These are phyloP conservation scores for Periglandula ipomoeae DNA, from an alignment of 2,329 filamentous ascomycete genomes.

Conservation along the genomic window DNA sequence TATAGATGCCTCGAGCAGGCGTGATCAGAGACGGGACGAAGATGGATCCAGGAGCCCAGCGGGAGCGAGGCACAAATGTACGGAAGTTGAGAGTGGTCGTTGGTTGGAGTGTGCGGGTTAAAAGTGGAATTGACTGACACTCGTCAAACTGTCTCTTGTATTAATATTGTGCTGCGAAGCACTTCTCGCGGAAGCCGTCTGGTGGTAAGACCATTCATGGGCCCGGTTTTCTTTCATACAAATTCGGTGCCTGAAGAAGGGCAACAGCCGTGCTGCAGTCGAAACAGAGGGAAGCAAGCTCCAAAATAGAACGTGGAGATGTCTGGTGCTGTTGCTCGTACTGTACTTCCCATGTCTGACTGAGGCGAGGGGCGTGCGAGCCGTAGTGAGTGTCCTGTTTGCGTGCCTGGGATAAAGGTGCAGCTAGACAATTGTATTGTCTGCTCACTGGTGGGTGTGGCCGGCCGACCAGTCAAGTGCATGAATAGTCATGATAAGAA, in stretches of 20 bases:
- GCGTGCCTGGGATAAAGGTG: neutral
- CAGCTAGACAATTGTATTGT: neutral
- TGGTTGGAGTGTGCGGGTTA: neutral
- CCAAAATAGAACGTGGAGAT: slow-evolving; percentile 9
- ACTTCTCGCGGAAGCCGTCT: neutral
- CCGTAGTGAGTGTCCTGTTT: neutral
- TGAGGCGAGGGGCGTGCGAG: slow-evolving; percentile 3
- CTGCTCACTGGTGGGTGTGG: neutral
- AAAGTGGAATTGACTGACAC: neutral
- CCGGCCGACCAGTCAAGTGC: neutral
- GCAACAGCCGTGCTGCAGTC: slow-evolving; percentile 2
- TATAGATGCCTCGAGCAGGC: slow-evolving; percentile 2
- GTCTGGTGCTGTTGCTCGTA: neutral
- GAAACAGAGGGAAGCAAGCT: neutral
- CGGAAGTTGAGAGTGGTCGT: neutral
- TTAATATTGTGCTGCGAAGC: too few species aligned
- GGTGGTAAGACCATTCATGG: neutral
- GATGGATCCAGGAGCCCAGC: neutral
- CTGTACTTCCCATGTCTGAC: neutral
- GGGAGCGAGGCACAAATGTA: neutral
- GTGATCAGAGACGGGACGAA: neutral
- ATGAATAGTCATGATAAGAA: slow-evolving; percentile 1
- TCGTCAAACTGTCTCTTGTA: too few species aligned
- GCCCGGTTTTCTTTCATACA: neutral
- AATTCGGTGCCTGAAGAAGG: neutral